Evolutionary conservation across 805 yeast genomes (phyloP).

Genomic region (Lachancea waltii): DNA sequence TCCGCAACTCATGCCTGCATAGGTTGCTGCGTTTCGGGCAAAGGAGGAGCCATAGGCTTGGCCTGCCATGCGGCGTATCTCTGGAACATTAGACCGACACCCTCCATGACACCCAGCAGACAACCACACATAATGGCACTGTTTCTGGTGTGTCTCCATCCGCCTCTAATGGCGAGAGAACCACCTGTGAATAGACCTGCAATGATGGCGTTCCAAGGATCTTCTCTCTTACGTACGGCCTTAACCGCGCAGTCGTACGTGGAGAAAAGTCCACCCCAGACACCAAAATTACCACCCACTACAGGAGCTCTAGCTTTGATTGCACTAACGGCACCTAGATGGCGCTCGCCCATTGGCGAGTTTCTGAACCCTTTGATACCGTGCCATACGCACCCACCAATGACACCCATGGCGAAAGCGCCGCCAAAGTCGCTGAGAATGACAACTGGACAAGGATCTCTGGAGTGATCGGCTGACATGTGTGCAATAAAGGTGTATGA

Average conservation of each 20-base stretch:
- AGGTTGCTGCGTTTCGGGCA: slow-evolving; percentile 41
- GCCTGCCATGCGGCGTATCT: slow-evolving; percentile 82
- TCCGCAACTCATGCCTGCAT: slow-evolving; percentile 30
- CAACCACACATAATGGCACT: slow-evolving; percentile 97
- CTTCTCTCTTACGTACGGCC: slow-evolving; percentile 94
- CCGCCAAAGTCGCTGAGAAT: slow-evolving; percentile 97
- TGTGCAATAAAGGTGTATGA: not conserved
- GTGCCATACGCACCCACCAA: slow-evolving; percentile 99
- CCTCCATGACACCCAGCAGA: slow-evolving; percentile 92
- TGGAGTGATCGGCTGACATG: slow-evolving; percentile 93
- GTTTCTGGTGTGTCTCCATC: slow-evolving; percentile 94
- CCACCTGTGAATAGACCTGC: slow-evolving; percentile 99
- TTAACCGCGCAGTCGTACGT: slow-evolving; percentile 93
- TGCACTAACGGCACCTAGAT: slow-evolving; percentile 82
- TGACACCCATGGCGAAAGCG: slow-evolving; percentile 98
- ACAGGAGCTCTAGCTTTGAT: slow-evolving; percentile 96
- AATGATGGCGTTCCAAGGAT: slow-evolving; percentile 95
- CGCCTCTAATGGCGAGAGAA: slow-evolving; percentile 95
- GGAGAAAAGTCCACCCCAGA: slow-evolving; percentile 98
- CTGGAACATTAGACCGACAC: slow-evolving; percentile 95
- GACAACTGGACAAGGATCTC: slow-evolving; percentile 99
- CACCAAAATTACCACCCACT: slow-evolving; percentile 98
- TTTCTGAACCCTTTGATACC: slow-evolving; percentile 98
- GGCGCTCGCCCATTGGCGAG: slow-evolving; percentile 94
- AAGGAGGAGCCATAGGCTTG: slow-evolving; percentile 58